Percentiles rank a stretch among this genome's conserved stretches.
phyloP scores from a whole-genome alignment of 1,284 basidiomycete genomes.

The Tetrapyrgos nigripes region DNA sequence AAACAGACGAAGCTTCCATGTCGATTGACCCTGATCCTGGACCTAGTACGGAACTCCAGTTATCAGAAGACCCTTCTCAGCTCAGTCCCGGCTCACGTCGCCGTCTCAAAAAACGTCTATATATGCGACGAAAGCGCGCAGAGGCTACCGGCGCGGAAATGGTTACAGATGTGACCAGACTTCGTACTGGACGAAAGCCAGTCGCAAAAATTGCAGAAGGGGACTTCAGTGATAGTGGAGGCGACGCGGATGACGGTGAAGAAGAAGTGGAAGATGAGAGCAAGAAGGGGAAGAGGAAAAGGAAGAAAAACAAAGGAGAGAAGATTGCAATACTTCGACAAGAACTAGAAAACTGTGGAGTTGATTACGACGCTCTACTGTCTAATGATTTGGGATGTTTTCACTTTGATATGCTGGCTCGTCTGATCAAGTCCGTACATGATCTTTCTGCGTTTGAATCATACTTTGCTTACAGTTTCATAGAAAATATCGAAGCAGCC shows the following conservation, averaged over 20 bases:
- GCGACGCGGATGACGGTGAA: conserved; percentile 36
- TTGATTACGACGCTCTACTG: conserved; percentile 49
- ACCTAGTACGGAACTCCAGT: conserved; percentile 11
- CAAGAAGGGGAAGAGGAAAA: conserved; percentile 15
- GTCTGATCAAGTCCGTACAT: conserved; percentile 39
- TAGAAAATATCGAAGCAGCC: conserved; percentile 41
- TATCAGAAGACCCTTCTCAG: conserved; percentile 21
- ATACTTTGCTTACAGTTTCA: background rate
- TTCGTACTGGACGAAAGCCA: conserved; percentile 56
- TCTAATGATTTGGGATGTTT: conserved; percentile 55
- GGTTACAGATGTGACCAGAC: conserved; percentile 36
- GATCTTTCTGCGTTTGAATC: background rate
- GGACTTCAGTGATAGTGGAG: conserved; percentile 23
- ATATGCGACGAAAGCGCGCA: conserved; percentile 77
- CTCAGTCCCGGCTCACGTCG: conserved; percentile 63
- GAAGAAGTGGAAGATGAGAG: conserved; percentile 21
- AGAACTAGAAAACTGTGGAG: conserved; percentile 45
- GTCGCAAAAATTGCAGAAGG: conserved; percentile 20
- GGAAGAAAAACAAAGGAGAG: conserved; percentile 18
- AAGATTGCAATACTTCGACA: conserved; percentile 50
- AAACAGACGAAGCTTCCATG: background rate
- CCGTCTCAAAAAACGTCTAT: conserved; percentile 64
- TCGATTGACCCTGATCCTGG: background rate
- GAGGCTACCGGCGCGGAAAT: conserved; percentile 43
- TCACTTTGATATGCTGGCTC: conserved; percentile 47